Conservation (phyloP, 164 flowering plant species). For the Aristolochia californica region DNA sequence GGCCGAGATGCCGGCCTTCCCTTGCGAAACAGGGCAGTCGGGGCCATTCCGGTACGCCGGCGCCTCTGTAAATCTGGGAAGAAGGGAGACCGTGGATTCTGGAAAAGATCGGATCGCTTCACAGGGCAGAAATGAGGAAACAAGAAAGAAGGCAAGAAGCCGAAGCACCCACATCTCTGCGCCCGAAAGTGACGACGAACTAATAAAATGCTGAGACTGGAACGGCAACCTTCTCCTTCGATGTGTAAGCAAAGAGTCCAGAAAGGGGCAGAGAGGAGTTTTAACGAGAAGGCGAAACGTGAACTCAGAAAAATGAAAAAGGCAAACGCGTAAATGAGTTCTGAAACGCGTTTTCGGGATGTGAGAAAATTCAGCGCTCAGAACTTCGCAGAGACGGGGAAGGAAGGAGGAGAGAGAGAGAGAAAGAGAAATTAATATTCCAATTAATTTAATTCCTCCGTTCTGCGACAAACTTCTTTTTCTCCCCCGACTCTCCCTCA, state of each 20-base stretch:
- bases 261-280: too few relatives aligned
- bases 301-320: neutral
- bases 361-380: too few relatives aligned
- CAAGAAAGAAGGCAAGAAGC: neutral
- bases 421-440: neutral
- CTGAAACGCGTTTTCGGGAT: too few relatives aligned
- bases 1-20: slow-evolving; percentile 19
- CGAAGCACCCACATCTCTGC: neutral
- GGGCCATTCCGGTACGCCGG: slow-evolving; percentile 32
- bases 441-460: too few relatives aligned
- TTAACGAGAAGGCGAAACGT: too few relatives aligned
- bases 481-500: neutral
- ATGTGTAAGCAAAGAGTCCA: too few relatives aligned
- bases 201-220: too few relatives aligned
- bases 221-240: neutral
- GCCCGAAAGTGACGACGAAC: too few relatives aligned
- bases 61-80: slow-evolving; percentile 23
- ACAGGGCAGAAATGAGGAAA: neutral
- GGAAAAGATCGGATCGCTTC: slow-evolving; percentile 9
- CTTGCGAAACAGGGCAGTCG: slow-evolving; percentile 20
- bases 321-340: neutral
- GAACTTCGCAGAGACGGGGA: too few relatives aligned
- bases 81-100: neutral
- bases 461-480: too few relatives aligned
- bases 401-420: neutral